A percentile compares a stretch with the other conserved stretches of the same genome.
Evolutionary conservation across 441 rosid genomes (phyloP).

Genomic region (Pelargonium fulgidum): DNA sequence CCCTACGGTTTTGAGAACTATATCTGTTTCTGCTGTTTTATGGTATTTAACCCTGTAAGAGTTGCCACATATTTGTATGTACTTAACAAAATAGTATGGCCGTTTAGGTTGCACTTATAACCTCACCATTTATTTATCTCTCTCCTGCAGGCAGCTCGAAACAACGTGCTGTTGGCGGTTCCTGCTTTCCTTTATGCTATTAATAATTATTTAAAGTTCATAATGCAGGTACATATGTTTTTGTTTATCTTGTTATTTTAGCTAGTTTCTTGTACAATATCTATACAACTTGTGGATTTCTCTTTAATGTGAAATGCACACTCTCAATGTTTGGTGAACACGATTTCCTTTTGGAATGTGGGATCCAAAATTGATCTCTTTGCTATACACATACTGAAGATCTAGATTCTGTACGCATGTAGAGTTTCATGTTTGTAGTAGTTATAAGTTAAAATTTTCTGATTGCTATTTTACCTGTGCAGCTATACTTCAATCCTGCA

Average conservation of each 20-base stretch:
- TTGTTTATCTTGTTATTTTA: background rate
- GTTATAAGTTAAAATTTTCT: background rate
- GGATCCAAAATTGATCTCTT: background rate
- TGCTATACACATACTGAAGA: background rate
- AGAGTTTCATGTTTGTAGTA: slow-evolving; percentile 5
- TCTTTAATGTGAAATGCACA: background rate
- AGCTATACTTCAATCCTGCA: slow-evolving; percentile 98
- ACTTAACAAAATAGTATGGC: background rate
- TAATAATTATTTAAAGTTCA: slow-evolving; percentile 93
- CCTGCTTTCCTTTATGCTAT: slow-evolving; percentile 91
- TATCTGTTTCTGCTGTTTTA: background rate
- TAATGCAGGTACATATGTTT: slow-evolving; percentile 69
- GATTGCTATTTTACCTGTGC: slow-evolving; percentile 27
- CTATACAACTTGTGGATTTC: background rate
- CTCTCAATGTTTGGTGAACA: slow-evolving; percentile 8
- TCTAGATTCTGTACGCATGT: background rate
- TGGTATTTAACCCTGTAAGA: background rate
- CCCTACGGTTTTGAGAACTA: background rate
- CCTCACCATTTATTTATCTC: slow-evolving; percentile 11
- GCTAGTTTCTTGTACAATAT: background rate
- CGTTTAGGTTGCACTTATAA: background rate
- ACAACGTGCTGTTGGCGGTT: slow-evolving; percentile 90
- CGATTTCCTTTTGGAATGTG: background rate
- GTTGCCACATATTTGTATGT: background rate
- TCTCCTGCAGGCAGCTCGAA: slow-evolving; percentile 84